Base-by-base conservation (phyloP, 192 early-diverging fungal species). In the Rhizophagus sp. region DNA sequence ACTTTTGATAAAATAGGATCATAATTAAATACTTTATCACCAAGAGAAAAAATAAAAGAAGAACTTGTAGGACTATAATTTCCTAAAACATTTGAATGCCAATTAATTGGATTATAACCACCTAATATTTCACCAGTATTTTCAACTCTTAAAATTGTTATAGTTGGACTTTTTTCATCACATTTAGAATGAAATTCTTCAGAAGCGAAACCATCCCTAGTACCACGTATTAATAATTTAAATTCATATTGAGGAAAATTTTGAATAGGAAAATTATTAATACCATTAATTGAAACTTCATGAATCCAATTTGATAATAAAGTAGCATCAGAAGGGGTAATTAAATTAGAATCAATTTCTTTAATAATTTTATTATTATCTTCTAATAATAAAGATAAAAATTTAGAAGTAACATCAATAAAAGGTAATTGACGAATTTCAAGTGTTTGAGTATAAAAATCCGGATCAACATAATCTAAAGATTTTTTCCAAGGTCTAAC, bases 1-100 rank as follows among this genome's bases (percentile, higher is more conserved):
- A 65, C 2, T 65, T 30, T 65, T 27, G 64, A 27, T 27, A 65
- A 27, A 30, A 12, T 65, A 10, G 24, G 64, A 1, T 65, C 64
- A 65, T 27, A 65, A 27, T 65, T 65, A 65, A 65, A 65, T 30
- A 65, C 64, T 65, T 65, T 65, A 65, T 65, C 25, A 65, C 27
- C 64, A 3, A 65, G 27, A 13, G 64, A 65, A 65, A 65, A 65
- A 30, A 27, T 27, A 27, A 65, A 65, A 13, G 52, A 57, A 22
- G 52, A 57, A 57, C 22, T 57, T 57, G 52, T 22, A 22, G 52
- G 52, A 57, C 27, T 65, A 27, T 65, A 27, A 19, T 30, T 13
- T 24, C 27, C 27, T 65, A 65, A 24, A 30, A 65, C 19, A 27
- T 24, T 65, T 65, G 64, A 57, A 30, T 30, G 27, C 25, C 64